phyloP scores from a whole-genome alignment of 2,329 filamentous ascomycete species.

The Gremmenia infestans region DNA sequence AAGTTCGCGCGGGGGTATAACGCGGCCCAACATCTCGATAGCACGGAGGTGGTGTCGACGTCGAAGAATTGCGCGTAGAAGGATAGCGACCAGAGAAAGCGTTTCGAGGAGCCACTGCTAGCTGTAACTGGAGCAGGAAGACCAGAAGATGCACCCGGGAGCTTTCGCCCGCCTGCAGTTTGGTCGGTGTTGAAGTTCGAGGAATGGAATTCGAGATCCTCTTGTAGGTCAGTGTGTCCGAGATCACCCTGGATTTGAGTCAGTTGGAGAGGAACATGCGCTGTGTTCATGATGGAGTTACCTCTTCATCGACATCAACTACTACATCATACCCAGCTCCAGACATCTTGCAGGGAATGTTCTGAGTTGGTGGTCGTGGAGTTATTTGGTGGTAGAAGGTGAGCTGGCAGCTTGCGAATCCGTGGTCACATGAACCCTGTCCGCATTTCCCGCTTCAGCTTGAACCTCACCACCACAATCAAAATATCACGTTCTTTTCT shows the following conservation, averaged over 20 bases:
- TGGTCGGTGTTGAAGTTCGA: slow-evolving; percentile 70
- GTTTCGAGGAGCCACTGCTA: slow-evolving; percentile 58
- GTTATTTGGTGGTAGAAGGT: background rate
- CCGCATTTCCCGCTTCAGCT: background rate
- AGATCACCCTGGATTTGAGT: slow-evolving; percentile 70
- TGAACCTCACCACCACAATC: background rate
- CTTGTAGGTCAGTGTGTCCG: slow-evolving; percentile 95
- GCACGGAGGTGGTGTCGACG: slow-evolving; percentile 86
- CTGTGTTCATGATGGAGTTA: slow-evolving; percentile 36
- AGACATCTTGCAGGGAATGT: slow-evolving; percentile 22
- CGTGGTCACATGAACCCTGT: slow-evolving; percentile 1
- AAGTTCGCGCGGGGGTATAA: slow-evolving; percentile 91
- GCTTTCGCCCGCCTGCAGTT: slow-evolving; percentile 38
- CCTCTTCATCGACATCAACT: slow-evolving; percentile 95
- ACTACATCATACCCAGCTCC: slow-evolving; percentile 90
- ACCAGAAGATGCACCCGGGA: slow-evolving; percentile 36
- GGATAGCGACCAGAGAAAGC: slow-evolving; percentile 83
- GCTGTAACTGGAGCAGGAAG: slow-evolving; percentile 55
- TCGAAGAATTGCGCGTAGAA: slow-evolving; percentile 99
- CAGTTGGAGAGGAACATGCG: slow-evolving; percentile 6
- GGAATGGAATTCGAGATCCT: slow-evolving; percentile 98
- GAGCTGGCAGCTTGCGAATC: slow-evolving; percentile 23
- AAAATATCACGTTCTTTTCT: background rate
- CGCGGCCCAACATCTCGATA: slow-evolving; percentile 82
- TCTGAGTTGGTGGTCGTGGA: background rate